Evolutionary conservation across 192 early-diverging fungal genomes (phyloP).

Genomic region (Phlyctochytrium bullatum): DNA sequence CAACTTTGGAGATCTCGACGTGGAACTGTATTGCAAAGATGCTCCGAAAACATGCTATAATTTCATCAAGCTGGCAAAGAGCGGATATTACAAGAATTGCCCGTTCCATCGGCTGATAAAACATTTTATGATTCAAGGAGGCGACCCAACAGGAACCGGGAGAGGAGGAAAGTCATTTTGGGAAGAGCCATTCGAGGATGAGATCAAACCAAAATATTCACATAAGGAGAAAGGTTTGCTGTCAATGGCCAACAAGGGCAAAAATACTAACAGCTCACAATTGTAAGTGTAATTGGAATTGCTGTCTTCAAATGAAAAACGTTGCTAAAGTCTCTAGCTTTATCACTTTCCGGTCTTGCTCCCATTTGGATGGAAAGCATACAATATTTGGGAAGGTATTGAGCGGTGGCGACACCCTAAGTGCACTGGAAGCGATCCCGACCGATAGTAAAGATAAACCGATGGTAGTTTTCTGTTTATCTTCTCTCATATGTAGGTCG

Average conservation of each 20-base stretch:
- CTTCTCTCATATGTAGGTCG: constrained; percentile 22
- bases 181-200: constrained; percentile 47
- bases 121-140: constrained; percentile 57
- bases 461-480: constrained; percentile 42
- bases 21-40: constrained; percentile 78
- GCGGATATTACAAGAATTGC: constrained; percentile 76
- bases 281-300: constrained; percentile 34
- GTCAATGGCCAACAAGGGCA: constrained; percentile 94
- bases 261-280: constrained; percentile 85
- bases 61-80: constrained; percentile 82
- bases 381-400: constrained; percentile 93
- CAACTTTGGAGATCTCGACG: constrained; percentile 75
- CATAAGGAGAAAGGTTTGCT: constrained; percentile 82
- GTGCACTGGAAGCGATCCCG: constrained; percentile 72
- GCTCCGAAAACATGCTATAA: constrained; percentile 90
- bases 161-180: constrained; percentile 47
- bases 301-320: not conserved
- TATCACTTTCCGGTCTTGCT: constrained; percentile 44
- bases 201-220: constrained; percentile 57
- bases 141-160: constrained; percentile 54
- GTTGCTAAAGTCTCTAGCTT: constrained; percentile 39
- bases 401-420: constrained; percentile 79
- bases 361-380: constrained; percentile 73
- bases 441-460: constrained; percentile 70
- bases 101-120: constrained; percentile 76